A percentile compares a stretch with the other conserved stretches of the same genome.
Conservation (phyloP, 345 rosid genomes). For the Brassica incana region DNA sequence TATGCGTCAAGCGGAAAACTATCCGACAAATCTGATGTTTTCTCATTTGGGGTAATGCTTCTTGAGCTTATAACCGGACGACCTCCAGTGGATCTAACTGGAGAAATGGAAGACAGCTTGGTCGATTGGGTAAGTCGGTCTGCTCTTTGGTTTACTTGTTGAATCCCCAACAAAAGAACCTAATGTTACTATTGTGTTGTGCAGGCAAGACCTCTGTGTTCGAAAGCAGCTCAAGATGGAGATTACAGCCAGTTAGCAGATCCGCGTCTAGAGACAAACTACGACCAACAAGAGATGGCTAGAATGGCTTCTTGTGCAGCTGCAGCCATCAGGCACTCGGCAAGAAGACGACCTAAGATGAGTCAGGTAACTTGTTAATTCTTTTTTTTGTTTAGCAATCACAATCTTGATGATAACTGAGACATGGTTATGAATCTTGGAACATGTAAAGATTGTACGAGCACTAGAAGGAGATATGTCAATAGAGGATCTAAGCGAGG, state of each 20-base stretch:
- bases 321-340: conserved; percentile 69
- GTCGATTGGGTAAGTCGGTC: conserved; percentile 74
- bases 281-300: conserved; percentile 59
- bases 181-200: neutral
- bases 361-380: conserved; percentile 56
- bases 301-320: conserved; percentile 78
- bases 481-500: conserved; percentile 61
- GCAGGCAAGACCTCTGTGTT: conserved; percentile 77
- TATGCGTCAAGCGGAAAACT: conserved; percentile 90
- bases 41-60: conserved; percentile 84
- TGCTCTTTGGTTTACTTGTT: neutral
- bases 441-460: conserved; percentile 57
- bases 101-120: conserved; percentile 77
- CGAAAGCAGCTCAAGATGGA: conserved; percentile 52
- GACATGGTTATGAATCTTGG: conserved; percentile 10
- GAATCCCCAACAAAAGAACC: neutral
- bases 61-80: conserved; percentile 83
- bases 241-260: conserved; percentile 61
- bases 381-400: neutral
- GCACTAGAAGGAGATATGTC: conserved; percentile 67
- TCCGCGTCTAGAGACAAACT: conserved; percentile 58
- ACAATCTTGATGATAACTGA: conserved; percentile 2
- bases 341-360: conserved; percentile 77
- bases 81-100: conserved; percentile 56
- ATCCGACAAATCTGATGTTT: conserved; percentile 89